Conservation (phyloP, 768 basidiomycete genomes). For the Zangia roseola region DNA sequence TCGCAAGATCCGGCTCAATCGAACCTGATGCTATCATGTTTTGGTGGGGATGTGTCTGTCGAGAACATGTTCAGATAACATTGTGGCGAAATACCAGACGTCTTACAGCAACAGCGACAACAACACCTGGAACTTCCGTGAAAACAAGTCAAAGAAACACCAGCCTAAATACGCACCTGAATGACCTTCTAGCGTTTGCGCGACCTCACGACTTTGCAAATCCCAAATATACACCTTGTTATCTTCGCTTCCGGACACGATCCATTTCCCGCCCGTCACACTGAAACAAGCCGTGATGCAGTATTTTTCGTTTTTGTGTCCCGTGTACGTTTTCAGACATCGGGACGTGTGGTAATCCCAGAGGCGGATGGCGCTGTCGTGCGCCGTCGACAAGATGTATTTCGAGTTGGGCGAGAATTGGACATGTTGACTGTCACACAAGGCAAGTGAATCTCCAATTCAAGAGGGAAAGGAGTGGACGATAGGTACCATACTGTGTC, state of each 20-base stretch:
- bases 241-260: constrained; percentile 90
- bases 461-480: not conserved
- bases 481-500: constrained; percentile 70
- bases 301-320: constrained; percentile 80
- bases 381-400: constrained; percentile 90
- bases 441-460: not conserved
- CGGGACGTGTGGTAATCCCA: constrained; percentile 95
- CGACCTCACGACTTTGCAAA: constrained; percentile 80
- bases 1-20: constrained; percentile 77
- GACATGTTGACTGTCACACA: constrained; percentile 68
- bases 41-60: constrained; percentile 78
- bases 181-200: constrained; percentile 79
- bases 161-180: constrained; percentile 42
- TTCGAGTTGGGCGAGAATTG: constrained; percentile 95
- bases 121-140: constrained; percentile 40
- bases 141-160: not conserved
- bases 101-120: constrained; percentile 82
- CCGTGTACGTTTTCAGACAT: constrained; percentile 86
- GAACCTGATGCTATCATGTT: constrained; percentile 89
- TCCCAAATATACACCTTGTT: constrained; percentile 91
- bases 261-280: constrained; percentile 85
- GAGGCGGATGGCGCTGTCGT: constrained; percentile 88
- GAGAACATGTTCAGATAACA: not conserved
- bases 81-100: constrained; percentile 12
- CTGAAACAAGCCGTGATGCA: constrained; percentile 84